A percentile compares a stretch with the other conserved stretches of the same genome.
These are phyloP conservation scores for Trypanosoma congolense DNA, from an alignment of 208 protist genomes.

Conservation along the genomic window DNA sequence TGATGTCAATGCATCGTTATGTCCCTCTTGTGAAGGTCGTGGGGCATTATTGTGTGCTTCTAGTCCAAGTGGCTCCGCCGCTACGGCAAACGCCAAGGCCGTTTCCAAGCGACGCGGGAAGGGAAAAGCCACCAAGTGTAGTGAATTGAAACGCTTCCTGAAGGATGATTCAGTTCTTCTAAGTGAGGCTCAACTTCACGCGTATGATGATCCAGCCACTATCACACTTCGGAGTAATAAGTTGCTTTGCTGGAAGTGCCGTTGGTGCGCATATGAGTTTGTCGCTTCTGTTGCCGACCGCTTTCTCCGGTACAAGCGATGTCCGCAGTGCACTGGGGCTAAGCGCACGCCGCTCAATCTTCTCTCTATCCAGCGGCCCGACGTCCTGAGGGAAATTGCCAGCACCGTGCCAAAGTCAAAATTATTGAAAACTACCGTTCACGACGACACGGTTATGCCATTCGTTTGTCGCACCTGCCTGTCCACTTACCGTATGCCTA, in stretches of 20 bases:
- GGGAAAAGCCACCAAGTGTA: neutral
- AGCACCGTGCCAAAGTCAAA: slow-evolving; percentile 34
- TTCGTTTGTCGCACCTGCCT: slow-evolving; percentile 78
- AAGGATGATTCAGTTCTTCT: slow-evolving; percentile 47
- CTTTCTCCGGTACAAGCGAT: slow-evolving; percentile 49
- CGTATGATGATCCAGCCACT: slow-evolving; percentile 41
- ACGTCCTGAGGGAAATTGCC: slow-evolving; percentile 65
- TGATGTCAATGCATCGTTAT: slow-evolving; percentile 27
- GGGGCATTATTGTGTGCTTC: slow-evolving; percentile 10
- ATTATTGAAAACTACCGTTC: slow-evolving; percentile 48
- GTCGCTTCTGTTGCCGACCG: slow-evolving; percentile 46
- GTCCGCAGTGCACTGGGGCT: slow-evolving; percentile 63
- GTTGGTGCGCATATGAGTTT: slow-evolving; percentile 53
- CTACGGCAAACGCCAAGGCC: neutral
- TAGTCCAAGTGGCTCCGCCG: neutral
- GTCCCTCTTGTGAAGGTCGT: slow-evolving; percentile 53
- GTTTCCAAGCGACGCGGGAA: neutral
- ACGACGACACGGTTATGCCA: slow-evolving; percentile 41
- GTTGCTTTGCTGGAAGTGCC: slow-evolving; percentile 57
- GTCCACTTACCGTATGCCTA: slow-evolving; percentile 60
- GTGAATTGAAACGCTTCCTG: slow-evolving; percentile 29
- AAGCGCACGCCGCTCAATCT: slow-evolving; percentile 44
- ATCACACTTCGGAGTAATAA: slow-evolving; percentile 46
- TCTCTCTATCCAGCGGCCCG: slow-evolving; percentile 61
- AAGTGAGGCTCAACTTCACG: slow-evolving; percentile 42